phyloP scores from a whole-genome alignment of 345 rosid genomes.

The Punica granatum region DNA sequence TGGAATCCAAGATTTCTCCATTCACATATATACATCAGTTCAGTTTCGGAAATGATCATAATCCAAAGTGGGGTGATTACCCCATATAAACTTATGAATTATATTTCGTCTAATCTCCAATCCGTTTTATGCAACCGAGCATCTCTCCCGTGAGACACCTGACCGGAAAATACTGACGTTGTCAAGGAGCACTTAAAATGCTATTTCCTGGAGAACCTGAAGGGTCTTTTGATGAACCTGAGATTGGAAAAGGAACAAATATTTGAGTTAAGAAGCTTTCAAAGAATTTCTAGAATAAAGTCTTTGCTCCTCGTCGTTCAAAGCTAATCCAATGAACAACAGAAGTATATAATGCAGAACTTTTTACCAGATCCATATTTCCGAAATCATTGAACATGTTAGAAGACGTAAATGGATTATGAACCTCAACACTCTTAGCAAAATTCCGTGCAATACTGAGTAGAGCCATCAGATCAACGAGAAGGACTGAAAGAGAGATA shows the following conservation, averaged over 20 bases:
- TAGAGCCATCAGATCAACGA: background rate
- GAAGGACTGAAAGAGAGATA: background rate
- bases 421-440: background rate
- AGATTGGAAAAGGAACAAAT: background rate
- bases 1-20: background rate
- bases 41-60: background rate
- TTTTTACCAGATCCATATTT: background rate
- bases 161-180: background rate
- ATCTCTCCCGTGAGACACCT: background rate
- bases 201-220: conserved; percentile 75
- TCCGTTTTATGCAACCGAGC: background rate
- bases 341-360: background rate
- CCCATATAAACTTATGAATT: background rate
- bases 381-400: background rate
- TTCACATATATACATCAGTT: background rate
- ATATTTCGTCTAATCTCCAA: background rate
- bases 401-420: background rate
- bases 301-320: background rate
- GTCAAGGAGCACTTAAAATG: conserved; percentile 38
- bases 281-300: background rate
- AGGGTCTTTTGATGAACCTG: conserved; percentile 92
- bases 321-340: background rate
- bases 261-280: background rate
- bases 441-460: background rate
- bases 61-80: background rate